These are phyloP conservation scores for Neurospora sp. DNA, from an alignment of 495 filamentous ascomycete genomes.

Conservation along the genomic window DNA sequence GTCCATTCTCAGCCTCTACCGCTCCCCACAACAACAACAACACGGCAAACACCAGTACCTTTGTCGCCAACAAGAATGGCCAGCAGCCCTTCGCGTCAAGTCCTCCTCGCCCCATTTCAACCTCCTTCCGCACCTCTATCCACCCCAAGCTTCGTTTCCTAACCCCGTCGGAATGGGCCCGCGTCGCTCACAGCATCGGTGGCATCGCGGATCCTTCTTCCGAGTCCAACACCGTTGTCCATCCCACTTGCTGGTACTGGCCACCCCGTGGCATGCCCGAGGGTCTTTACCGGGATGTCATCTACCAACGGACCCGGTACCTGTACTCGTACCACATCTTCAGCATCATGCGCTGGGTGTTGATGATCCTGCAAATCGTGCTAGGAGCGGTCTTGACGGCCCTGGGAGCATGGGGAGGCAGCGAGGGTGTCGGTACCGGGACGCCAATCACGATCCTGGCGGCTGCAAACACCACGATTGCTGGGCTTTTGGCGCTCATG, in stretches of 20 bases:
- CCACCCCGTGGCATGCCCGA: slow-evolving; percentile 34
- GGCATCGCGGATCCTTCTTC: slow-evolving; percentile 28
- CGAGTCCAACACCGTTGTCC: slow-evolving; percentile 31
- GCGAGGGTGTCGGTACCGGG: slow-evolving; percentile 14
- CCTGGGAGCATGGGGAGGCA: slow-evolving; percentile 24
- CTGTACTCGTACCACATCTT: slow-evolving; percentile 24
- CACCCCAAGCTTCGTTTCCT: slow-evolving; percentile 20
- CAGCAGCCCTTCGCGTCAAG: not conserved
- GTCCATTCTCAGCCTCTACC: not conserved
- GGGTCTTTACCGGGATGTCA: slow-evolving; percentile 34
- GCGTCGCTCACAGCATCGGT: slow-evolving; percentile 34
- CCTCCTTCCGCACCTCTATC: slow-evolving; percentile 1
- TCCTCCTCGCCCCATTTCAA: not conserved
- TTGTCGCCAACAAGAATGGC: not conserved
- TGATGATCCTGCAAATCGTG: slow-evolving; percentile 35
- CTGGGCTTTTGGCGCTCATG: slow-evolving; percentile 38
- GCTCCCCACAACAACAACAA: not conserved
- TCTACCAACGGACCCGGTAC: slow-evolving; percentile 32
- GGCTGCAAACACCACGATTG: slow-evolving; percentile 38
- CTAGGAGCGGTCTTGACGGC: slow-evolving; percentile 36
- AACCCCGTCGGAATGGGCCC: slow-evolving; percentile 32
- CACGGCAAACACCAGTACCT: not conserved
- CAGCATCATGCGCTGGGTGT: slow-evolving; percentile 26
- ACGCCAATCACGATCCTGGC: slow-evolving; percentile 35
- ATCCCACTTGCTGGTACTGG: slow-evolving; percentile 33